These are phyloP conservation scores for Lunularia cruciata DNA, from an alignment of 225 moss, liverwort and hornwort species.

Conservation along the genomic window DNA sequence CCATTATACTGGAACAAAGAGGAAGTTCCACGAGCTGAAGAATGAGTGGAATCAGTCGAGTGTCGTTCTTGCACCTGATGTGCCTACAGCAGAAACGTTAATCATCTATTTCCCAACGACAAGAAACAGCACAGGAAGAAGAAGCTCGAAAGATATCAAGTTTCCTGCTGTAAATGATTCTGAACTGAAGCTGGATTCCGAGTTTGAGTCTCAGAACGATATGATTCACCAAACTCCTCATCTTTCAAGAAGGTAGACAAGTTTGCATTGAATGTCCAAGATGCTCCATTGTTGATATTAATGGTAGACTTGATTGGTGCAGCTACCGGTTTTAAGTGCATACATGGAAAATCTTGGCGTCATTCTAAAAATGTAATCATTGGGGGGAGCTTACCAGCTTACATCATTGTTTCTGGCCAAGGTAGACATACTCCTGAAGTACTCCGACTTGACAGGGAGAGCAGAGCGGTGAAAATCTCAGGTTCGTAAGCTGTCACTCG, in stretches of 20 bases:
- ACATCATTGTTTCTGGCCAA: too few relatives aligned
- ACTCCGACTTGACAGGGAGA: too few relatives aligned
- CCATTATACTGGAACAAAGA: background rate
- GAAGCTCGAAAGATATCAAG: background rate
- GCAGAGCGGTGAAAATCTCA: background rate
- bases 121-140: background rate
- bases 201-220: background rate
- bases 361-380: too few relatives aligned
- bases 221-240: background rate
- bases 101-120: conserved; percentile 17
- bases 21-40: background rate
- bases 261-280: background rate
- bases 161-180: background rate
- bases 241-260: background rate
- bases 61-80: background rate
- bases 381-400: too few relatives aligned
- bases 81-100: conserved; percentile 3
- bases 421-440: too few relatives aligned
- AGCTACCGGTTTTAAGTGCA: too few relatives aligned
- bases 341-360: too few relatives aligned
- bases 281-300: background rate
- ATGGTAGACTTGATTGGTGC: too few relatives aligned
- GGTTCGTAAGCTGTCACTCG: background rate
- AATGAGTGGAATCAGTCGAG: background rate
- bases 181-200: background rate